A percentile compares a stretch with the other conserved stretches of the same genome.
Evolutionary conservation across 1,284 basidiomycete genomes (phyloP).

Genomic region (Cerrena zonata): DNA sequence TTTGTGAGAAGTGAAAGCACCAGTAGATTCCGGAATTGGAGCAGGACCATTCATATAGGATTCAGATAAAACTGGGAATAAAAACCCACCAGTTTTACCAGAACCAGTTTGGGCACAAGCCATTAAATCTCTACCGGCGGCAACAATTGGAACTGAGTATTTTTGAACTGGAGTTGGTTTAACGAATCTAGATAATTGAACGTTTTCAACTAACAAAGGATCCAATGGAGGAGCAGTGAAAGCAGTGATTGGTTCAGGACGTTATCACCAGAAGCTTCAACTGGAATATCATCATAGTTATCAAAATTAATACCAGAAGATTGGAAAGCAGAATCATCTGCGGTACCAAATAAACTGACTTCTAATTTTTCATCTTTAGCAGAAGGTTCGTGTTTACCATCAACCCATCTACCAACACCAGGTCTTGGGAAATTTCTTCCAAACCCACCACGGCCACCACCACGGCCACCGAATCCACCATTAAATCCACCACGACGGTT

Average conservation of each 20-base stretch:
- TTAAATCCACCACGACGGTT: too few relatives aligned
- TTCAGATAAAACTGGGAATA: constrained; percentile 96
- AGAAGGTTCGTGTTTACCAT: constrained; percentile 87
- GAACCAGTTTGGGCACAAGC: constrained; percentile 96
- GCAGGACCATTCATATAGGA: constrained; percentile 81
- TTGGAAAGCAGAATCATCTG: constrained; percentile 71
- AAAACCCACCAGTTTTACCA: constrained; percentile 97
- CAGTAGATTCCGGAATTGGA: constrained; percentile 61
- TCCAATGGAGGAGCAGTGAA: constrained; percentile 97
- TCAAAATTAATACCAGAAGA: not conserved
- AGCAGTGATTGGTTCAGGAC: constrained; percentile 83
- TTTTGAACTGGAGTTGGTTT: constrained; percentile 93
- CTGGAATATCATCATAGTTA: constrained; percentile 6
- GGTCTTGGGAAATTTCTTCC: constrained; percentile 79
- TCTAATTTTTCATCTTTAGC: constrained; percentile 76
- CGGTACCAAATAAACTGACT: constrained; percentile 79
- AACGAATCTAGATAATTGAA: constrained; percentile 88
- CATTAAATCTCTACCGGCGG: constrained; percentile 89
- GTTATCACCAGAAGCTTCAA: constrained; percentile 78
- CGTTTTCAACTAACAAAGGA: constrained; percentile 90
- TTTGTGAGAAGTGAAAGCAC: constrained; percentile 84
- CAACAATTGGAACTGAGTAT: constrained; percentile 97
- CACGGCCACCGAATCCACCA: constrained; percentile 81
- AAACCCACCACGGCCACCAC: constrained; percentile 75
- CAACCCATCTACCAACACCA: constrained; percentile 94